phyloP scores from a whole-genome alignment of 2,329 filamentous ascomycete species.

The Geoglossum cookeanum region DNA sequence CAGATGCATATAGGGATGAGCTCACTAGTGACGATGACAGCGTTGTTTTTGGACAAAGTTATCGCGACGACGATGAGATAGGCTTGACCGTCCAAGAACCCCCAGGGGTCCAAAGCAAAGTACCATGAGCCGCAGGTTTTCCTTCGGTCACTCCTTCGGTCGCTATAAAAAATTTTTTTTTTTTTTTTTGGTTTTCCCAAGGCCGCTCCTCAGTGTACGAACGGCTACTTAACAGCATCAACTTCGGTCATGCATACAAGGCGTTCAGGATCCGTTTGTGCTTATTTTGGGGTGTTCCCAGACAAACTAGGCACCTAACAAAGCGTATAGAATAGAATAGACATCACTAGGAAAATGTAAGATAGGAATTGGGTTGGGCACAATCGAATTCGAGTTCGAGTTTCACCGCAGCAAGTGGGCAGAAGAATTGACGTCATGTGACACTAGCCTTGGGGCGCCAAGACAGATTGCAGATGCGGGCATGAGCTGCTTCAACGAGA shows the following conservation, averaged over 20 bases:
- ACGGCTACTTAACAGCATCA: not conserved
- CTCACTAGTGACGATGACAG: constrained; percentile 20
- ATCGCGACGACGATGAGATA: constrained; percentile 17
- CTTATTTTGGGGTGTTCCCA: not conserved
- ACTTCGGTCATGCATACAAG: not conserved
- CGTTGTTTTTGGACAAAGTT: constrained; percentile 24
- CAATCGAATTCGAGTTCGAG: not conserved
- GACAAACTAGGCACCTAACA: not conserved
- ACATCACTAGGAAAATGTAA: not conserved
- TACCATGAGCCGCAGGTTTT: not conserved
- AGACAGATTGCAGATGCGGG: not conserved
- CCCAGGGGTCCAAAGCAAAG: not conserved
- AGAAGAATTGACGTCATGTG: not conserved
- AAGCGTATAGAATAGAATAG: not conserved
- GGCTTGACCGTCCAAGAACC: not conserved
- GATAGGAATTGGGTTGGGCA: too few relatives aligned
- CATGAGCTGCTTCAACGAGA: not conserved
- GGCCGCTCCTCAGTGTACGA: not conserved
- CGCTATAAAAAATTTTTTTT: too few relatives aligned
- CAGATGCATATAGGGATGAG: constrained; percentile 14
- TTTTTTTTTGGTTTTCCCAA: not conserved
- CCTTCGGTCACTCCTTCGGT: not conserved
- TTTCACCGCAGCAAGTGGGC: not conserved
- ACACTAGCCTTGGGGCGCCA: not conserved
- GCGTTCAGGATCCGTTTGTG: not conserved